Evolutionary conservation across 192 early-diverging fungal genomes (phyloP), one percentile per base, ranked within the genome.

Genomic region (Rhizophagus clarus): DNA sequence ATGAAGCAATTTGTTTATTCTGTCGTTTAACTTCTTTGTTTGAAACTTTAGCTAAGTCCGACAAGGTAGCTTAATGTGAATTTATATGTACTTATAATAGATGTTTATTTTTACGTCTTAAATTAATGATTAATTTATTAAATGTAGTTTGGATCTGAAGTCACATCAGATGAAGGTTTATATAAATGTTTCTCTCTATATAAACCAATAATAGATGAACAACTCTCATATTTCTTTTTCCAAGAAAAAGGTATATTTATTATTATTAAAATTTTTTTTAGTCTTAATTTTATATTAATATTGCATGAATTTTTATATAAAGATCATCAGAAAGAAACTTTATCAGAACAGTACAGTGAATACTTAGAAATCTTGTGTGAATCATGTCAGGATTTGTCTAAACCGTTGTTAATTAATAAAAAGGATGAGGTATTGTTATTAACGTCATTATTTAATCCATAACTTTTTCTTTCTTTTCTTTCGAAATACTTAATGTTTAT

Each of bases 1-100:
- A 79, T 79, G 77, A 79, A 68, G 77, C 77, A 2, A 69, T 79
- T 69, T 15, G 60, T 40, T 22, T 79, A 34, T 79, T 42, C 17
- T 22, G 31, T 37, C 40, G n/a, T 9, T 69, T 78, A 37, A 45
- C 15, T 49, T 68, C 3, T 10, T 42, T 79, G 67, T 12, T 14
- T 37, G 26, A 69, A 34, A 29, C 42, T 45, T 1, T 45, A 12
- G 11, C 29, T 29, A 22, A 56, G n/a, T 20, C 51, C 20, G 7
- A 56, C 51, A 56, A 56, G 51, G 51, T 56, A 56, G 6, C 4
- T 56, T 56, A 7, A 56, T 20, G 14, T 56, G 17, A 20, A 15
- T 45, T 45, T 45, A 12, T 45, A 56, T 22, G 17, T 56, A 7
- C 37, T 40, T 7, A 40, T 40, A 40, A 40, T 34, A 34, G 5